Evolutionary conservation across 2,329 filamentous ascomycete genomes (phyloP).

Genomic region (Chrysoporthe cubensis): DNA sequence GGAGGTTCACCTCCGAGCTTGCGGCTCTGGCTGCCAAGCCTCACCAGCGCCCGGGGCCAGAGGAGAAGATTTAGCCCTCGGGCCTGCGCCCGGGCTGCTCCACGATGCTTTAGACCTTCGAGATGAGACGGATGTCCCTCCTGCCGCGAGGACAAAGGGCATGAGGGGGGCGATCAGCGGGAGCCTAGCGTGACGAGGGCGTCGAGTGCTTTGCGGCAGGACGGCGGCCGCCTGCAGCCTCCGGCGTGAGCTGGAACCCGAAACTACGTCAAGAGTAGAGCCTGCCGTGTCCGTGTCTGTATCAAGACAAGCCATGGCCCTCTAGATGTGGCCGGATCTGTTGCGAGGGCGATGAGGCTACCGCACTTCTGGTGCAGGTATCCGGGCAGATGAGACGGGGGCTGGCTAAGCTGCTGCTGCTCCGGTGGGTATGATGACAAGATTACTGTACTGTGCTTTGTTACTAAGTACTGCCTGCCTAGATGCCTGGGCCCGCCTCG

Average conservation of each 20-base stretch:
- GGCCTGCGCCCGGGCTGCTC: background rate
- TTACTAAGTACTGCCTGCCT: conserved; percentile 1
- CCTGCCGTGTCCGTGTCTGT: background rate
- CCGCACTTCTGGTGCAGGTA: background rate
- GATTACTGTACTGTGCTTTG: background rate
- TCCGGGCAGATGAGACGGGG: conserved; percentile 13
- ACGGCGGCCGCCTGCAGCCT: background rate
- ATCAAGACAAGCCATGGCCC: background rate
- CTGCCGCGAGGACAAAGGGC: background rate
- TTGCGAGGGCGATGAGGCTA: background rate
- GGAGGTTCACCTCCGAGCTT: no score
- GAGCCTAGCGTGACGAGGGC: no score
- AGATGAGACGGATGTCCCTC: background rate
- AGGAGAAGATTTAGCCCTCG: background rate
- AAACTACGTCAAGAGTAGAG: background rate
- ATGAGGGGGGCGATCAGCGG: no score
- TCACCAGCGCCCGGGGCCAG: no score
- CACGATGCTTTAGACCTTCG: background rate
- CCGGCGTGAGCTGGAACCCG: background rate
- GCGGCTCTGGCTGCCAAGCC: no score
- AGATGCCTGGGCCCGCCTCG: background rate
- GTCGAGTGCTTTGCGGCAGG: background rate
- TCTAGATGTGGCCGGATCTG: conserved; percentile 2
- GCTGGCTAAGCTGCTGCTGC: background rate
- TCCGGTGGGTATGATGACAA: background rate